Evolutionary conservation across 1,139 yeast genomes (phyloP), one percentile per base, ranked within the genome.

Genomic region (Hanseniaspora gamundiae): DNA sequence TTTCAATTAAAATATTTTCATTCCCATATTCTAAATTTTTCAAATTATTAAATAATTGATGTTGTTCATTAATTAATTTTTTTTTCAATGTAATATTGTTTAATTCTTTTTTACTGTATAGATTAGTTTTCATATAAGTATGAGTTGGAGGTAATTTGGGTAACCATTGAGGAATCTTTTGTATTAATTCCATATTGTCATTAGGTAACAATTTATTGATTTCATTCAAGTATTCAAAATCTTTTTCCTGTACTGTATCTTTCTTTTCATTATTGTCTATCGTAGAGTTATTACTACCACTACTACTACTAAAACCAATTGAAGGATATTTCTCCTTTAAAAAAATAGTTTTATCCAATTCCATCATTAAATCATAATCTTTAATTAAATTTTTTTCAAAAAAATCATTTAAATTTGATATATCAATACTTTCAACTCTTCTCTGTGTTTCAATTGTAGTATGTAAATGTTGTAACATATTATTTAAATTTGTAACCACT

Each of bases 141-240:
- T 36, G 39, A 21, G 28, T n/a, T 17, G 39, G 39, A n/a, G 39
- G 39, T 24, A 36, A 22, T 2, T 21, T n/a, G 8, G 39, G 39
- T 7, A 36, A 16, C 39, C 39, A 36, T 8, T 11, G 13, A 2
- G 39, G 39, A 11, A 36, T 21, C 22, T 36, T 36, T 4, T 11
- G 6, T 4, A 14, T 24, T 19, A 36, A 36, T 7, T n/a, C 19
- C 22, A 11, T 19, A 22, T 36, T 36, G 7, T 36, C 39, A 22
- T 24, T 22, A 10, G 39, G 39, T 13, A 36, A 17, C 9, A 36
- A 13, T 22, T 22, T 22, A 24, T 22, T 22, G 11, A 36, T 21
- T 36, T 36, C 39, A 9, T 19, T 22, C 4, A 36, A 14, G 7
- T 36, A 22, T 21, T 36, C 29, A 4, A 22, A 14, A 16, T 36